phyloP scores from a whole-genome alignment of 306 rosid species.

The Ceratonia siliqua region DNA sequence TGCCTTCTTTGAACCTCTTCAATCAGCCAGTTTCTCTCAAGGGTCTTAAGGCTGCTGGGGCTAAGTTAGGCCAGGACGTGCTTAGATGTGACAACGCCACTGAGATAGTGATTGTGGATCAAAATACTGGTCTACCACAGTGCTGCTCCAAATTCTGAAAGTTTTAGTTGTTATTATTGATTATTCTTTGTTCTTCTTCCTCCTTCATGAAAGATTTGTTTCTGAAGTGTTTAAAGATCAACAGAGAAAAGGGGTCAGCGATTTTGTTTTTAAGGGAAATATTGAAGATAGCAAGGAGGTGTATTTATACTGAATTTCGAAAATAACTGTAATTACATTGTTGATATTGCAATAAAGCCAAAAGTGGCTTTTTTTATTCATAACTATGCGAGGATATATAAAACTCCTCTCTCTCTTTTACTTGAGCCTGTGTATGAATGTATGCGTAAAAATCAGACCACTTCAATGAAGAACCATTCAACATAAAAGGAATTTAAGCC shows the following conservation, averaged over 20 bases:
- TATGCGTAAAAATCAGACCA: no score
- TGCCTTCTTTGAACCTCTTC: constrained; percentile 87
- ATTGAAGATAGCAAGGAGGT: constrained; percentile 21
- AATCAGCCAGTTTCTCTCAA: constrained; percentile 78
- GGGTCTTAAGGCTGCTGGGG: constrained; percentile 91
- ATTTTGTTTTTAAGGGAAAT: constrained; percentile 33
- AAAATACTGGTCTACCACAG: constrained; percentile 72
- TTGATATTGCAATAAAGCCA: constrained; percentile 35
- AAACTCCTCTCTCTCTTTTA: neutral
- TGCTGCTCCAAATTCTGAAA: constrained; percentile 72
- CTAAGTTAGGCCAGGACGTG: constrained; percentile 91
- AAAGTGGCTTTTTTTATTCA: constrained; percentile 32
- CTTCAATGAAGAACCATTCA: no score
- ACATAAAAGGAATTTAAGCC: no score
- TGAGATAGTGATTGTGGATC: constrained; percentile 77
- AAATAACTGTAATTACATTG: constrained; percentile 26
- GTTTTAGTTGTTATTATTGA: constrained; percentile 14
- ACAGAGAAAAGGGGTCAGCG: constrained; percentile 17
- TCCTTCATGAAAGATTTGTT: constrained; percentile 19
- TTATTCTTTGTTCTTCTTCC: constrained; percentile 32
- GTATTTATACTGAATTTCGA: constrained; percentile 14
- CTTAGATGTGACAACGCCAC: constrained; percentile 67
- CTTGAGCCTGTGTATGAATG: no score
- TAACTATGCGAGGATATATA: neutral
- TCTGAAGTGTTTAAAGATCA: constrained; percentile 19